Evolutionary conservation across 768 basidiomycete genomes (phyloP).

Genomic region (Pleurotus tuoliensis): DNA sequence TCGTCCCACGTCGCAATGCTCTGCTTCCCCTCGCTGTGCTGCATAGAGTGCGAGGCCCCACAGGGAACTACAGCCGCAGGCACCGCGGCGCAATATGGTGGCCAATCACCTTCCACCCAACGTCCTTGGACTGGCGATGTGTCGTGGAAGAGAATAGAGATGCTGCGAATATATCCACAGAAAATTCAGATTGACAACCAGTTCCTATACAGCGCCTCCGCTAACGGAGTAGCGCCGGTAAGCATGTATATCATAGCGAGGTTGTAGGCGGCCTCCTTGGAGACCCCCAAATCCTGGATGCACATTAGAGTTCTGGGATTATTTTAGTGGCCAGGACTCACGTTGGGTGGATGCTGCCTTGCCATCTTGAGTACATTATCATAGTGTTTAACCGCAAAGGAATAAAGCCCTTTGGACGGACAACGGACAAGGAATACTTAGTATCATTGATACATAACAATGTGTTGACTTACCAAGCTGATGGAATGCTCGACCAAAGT

Average conservation of each 20-base stretch:
- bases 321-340: slow-evolving; percentile 21
- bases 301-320: slow-evolving; percentile 12
- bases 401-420: slow-evolving; percentile 57
- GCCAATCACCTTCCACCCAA: too few relatives aligned
- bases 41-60: too few relatives aligned
- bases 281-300: slow-evolving; percentile 47
- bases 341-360: slow-evolving; percentile 31
- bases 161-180: too few relatives aligned
- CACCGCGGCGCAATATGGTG: too few relatives aligned
- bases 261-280: slow-evolving; percentile 84
- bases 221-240: slow-evolving; percentile 71
- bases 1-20: too few relatives aligned
- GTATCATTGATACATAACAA: neutral
- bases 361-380: slow-evolving; percentile 67
- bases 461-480: slow-evolving; percentile 63
- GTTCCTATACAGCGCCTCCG: slow-evolving; percentile 58
- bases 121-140: too few relatives aligned
- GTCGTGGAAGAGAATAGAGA: too few relatives aligned
- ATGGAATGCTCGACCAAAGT: slow-evolving; percentile 90
- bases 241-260: slow-evolving; percentile 77
- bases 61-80: too few relatives aligned
- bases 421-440: neutral
- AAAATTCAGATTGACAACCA: too few relatives aligned
- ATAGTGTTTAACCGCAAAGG: slow-evolving; percentile 84
- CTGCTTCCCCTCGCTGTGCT: too few relatives aligned